Evolutionary conservation across 768 basidiomycete species (phyloP).

Genomic region (Sporobolomyces roseus): DNA sequence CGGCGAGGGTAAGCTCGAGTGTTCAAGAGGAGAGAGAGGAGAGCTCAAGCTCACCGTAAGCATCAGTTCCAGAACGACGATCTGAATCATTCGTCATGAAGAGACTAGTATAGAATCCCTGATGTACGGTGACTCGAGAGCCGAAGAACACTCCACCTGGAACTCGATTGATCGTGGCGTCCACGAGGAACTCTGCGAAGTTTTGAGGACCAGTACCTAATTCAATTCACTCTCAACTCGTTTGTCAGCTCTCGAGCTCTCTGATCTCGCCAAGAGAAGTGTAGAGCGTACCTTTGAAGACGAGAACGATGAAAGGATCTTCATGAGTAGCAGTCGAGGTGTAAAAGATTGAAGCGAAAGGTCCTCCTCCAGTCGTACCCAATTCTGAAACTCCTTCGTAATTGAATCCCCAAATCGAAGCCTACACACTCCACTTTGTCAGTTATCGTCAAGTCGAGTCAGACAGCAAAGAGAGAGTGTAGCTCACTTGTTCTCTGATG

Average conservation of each 20-base stretch:
- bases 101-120: conserved; percentile 28
- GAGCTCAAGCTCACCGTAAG: conserved; percentile 8
- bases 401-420: conserved; percentile 4
- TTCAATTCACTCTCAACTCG: too few species aligned
- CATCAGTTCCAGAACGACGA: conserved; percentile 4
- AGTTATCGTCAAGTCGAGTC: too few species aligned
- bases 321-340: background rate
- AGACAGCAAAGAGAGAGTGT: too few species aligned
- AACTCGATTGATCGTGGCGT: conserved; percentile 26
- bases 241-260: too few species aligned
- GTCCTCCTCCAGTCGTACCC: conserved; percentile 2
- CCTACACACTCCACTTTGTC: background rate
- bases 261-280: too few species aligned
- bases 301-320: conserved; percentile 32
- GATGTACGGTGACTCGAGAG: conserved; percentile 1
- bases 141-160: conserved; percentile 26
- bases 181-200: conserved; percentile 29
- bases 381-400: conserved; percentile 30
- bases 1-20: background rate
- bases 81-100: conserved; percentile 14
- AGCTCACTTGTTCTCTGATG: conserved; percentile 19
- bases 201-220: conserved; percentile 29
- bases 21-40: too few species aligned
- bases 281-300: conserved; percentile 28
- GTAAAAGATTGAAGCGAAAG: conserved; percentile 27